Base-by-base conservation (phyloP, 2,329 filamentous ascomycete genomes). In the Trichophyton benhamiae region DNA sequence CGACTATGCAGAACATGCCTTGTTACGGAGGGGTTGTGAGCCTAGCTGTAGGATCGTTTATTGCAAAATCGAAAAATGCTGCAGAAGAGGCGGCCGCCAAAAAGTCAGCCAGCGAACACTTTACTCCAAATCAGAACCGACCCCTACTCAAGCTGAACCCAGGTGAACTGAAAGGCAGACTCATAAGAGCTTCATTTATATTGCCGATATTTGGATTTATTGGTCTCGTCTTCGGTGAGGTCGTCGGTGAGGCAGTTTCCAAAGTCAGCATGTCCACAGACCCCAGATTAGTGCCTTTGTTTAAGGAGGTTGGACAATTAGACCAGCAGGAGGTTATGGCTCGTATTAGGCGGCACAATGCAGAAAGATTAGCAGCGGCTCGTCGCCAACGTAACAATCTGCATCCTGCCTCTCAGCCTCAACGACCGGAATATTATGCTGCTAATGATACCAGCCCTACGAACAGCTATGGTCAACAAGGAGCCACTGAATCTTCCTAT, bases 21-120 rank as follows among this genome's bases (percentile, higher is more conserved):
- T 8, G 22, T 20, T 41, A 41, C n/a, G 33, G 33, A 7, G 41
- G 36, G 7, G 11, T 22, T 13, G 11, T 57, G 65, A 3, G 70
- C 67, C 1, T 20, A 66, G 3, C 68, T 67, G n/a, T 8, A 67
- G n/a, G 65, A 6, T 38, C 41, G 9, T 15, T 41, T 30, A 41
- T 58, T 41, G 30, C 20, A 20, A 44, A 27, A 9, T 22, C 20
- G 41, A 41, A 41, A 17, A 27, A 44, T 44, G 30, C 33, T n/a
- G 17, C 30, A 38, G n/a, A 30, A 8, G 55, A 17, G 41, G 15
- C 30, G 15, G 33, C 9, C 9, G 8, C 41, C 7, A 25, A 11
- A 4, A 25, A 41, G 20, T 6, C 20, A 7, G 41, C 41, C 55
- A 15, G 22, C n/a, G 30, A 53, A 17, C 49, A 53, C 7, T 27